Conservation (phyloP, 78 protist species). For the Dictyostelium firmibasis region DNA sequence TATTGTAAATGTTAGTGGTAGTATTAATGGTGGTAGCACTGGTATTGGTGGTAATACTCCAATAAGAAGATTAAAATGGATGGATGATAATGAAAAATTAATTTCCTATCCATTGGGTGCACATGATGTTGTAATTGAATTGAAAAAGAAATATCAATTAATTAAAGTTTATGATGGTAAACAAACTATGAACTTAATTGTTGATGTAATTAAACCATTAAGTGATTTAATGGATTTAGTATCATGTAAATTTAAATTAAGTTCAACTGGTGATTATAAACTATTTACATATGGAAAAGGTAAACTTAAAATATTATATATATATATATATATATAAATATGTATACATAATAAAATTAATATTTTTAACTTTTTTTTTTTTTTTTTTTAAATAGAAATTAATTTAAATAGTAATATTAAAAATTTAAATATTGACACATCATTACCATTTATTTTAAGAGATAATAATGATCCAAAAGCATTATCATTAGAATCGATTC, state of each 20-base stretch:
- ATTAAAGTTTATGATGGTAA: constrained; percentile 17
- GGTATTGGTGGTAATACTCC: too few species aligned
- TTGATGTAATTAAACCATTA: constrained; percentile 33
- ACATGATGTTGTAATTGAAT: constrained; percentile 36
- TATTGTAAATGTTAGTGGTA: neutral
- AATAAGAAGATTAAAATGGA: constrained; percentile 17
- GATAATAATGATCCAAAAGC: constrained; percentile 12
- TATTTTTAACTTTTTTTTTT: neutral
- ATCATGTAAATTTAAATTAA: constrained; percentile 56
- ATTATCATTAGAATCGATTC: neutral
- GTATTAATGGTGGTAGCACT: neutral
- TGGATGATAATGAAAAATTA: constrained; percentile 52
- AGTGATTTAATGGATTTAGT: constrained; percentile 6
- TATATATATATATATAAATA: neutral
- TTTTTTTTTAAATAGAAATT: neutral
- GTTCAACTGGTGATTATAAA: neutral
- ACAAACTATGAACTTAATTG: neutral
- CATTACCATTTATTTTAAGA: constrained; percentile 34
- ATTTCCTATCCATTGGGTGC: constrained; percentile 38
- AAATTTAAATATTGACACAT: constrained; percentile 23
- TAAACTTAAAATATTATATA: neutral
- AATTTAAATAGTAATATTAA: neutral
- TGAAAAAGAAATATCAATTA: constrained; percentile 23
- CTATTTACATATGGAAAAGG: constrained; percentile 5
- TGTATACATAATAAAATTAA: neutral